These are phyloP conservation scores for Leccinum pachyderme DNA, from an alignment of 1,284 basidiomycete species.

Conservation along the genomic window DNA sequence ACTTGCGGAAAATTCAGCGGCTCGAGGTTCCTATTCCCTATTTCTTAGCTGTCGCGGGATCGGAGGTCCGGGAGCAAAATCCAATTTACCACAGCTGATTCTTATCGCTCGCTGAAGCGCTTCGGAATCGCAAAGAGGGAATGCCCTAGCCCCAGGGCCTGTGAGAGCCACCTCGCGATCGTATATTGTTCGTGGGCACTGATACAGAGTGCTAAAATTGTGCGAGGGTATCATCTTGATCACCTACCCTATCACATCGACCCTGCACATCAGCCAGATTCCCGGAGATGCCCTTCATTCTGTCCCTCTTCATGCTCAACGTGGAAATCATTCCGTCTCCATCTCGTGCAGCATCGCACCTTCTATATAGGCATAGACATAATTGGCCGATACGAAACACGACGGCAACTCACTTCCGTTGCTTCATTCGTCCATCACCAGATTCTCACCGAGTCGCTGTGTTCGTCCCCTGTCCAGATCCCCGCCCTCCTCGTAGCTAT, in stretches of 20 bases:
- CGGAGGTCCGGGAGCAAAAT: slow-evolving; percentile 9
- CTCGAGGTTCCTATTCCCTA: neutral
- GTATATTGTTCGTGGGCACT: slow-evolving; percentile 15
- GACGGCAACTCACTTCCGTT: slow-evolving; percentile 13
- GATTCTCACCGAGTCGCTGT: neutral
- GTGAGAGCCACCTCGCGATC: slow-evolving; percentile 18
- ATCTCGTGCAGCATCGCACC: slow-evolving; percentile 22
- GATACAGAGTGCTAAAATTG: slow-evolving; percentile 22
- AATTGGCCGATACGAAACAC: slow-evolving; percentile 23
- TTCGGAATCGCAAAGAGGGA: slow-evolving; percentile 14
- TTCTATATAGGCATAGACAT: slow-evolving; percentile 15
- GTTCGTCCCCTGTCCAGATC: slow-evolving; percentile 1
- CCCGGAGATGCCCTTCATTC: slow-evolving; percentile 30
- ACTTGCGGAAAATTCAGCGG: slow-evolving; percentile 24
- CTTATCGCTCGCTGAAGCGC: slow-evolving; percentile 11
- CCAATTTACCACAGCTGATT: neutral
- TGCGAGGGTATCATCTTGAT: slow-evolving; percentile 35
- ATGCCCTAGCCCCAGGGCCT: slow-evolving; percentile 27
- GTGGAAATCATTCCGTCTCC: slow-evolving; percentile 26
- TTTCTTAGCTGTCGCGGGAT: slow-evolving; percentile 2
- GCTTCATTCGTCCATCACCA: neutral
- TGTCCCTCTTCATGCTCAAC: slow-evolving; percentile 14
- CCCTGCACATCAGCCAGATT: slow-evolving; percentile 36
- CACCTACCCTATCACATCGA: slow-evolving; percentile 38
- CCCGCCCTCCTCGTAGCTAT: neutral